phyloP scores from a whole-genome alignment of 2,329 filamentous ascomycete species.

The Paramyrothecium roridum region DNA sequence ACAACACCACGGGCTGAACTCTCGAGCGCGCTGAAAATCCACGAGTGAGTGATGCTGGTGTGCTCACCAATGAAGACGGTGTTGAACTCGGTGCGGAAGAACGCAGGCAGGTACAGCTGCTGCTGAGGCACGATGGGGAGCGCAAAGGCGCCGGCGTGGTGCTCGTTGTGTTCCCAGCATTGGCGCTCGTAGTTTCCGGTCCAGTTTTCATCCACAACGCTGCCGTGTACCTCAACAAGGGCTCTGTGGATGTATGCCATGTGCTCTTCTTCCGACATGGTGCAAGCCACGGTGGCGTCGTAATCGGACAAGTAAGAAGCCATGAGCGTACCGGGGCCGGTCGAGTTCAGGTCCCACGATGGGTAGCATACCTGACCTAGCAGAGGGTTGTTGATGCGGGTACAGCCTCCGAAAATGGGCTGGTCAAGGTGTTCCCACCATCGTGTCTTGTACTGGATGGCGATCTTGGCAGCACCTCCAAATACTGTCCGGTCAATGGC shows the following conservation, averaged over 20 bases:
- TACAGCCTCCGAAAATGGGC: slow-evolving; percentile 40
- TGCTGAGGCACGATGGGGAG: slow-evolving; percentile 51
- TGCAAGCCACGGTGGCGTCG: slow-evolving; percentile 10
- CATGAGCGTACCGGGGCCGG: slow-evolving; percentile 11
- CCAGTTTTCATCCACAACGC: slow-evolving; percentile 49
- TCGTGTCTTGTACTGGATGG: slow-evolving; percentile 54
- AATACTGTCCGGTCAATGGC: slow-evolving; percentile 21
- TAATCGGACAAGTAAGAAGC: slow-evolving; percentile 11
- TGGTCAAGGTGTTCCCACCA: slow-evolving; percentile 23
- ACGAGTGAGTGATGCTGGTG: slow-evolving; percentile 55
- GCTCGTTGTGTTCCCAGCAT: slow-evolving; percentile 56
- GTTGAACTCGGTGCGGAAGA: slow-evolving; percentile 54
- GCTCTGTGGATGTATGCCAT: slow-evolving; percentile 13
- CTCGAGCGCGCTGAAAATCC: slow-evolving; percentile 49
- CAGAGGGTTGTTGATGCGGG: slow-evolving; percentile 5
- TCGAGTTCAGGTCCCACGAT: slow-evolving; percentile 12
- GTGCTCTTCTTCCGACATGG: slow-evolving; percentile 16
- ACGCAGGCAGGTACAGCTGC: slow-evolving; percentile 57
- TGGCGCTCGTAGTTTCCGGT: slow-evolving; percentile 56
- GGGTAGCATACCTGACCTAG: slow-evolving; percentile 16
- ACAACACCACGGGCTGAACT: slow-evolving; percentile 52
- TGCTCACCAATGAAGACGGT: slow-evolving; percentile 26
- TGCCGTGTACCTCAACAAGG: slow-evolving; percentile 14
- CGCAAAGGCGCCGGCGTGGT: slow-evolving; percentile 55
- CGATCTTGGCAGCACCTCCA: slow-evolving; percentile 33